Evolutionary conservation across 352 stramenopile species (phyloP), one percentile per base, ranked within the genome.

Genomic region (Albugo candida): DNA sequence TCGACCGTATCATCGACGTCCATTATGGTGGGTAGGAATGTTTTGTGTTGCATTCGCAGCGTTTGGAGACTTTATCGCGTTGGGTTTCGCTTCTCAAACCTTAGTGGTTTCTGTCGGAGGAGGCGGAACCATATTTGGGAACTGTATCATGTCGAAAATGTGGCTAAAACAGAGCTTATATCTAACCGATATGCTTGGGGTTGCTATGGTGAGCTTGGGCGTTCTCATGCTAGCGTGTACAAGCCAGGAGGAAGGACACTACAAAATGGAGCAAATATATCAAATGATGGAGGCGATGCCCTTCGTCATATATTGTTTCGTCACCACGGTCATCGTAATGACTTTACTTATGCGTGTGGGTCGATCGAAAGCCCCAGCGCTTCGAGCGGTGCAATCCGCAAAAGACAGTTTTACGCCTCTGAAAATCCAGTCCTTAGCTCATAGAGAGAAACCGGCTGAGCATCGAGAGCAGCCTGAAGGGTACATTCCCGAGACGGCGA

Each of bases 11-110:
- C 65, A 72, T 36, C 49, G 64, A 59, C 81, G 82, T 4, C 82
- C 82, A 14, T 54, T 93, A 35, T 94, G 82, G 82, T 87, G 78
- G 73, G 63, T 93, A 36, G 82, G 82, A 17, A 85, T 94, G 68
- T 48, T 88, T 20, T 81, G 74, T 55, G 76, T 94, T n/a, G 70
- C 93, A 21, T 51, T 63, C 5, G 82, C 75, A 34, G 83, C 70
- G 21, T 54, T 94, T 0, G 77, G 77, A n/a, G 82, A 94, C 58
- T 91, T 94, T 44, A 55, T 83, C 27, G 81, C 81, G 20, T 59
- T 94, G 5, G 81, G 70, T 2, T 93, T 94, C 51, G 81, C 81
- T n/a, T 64, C 82, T 18, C 82, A 93, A 63, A 83, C 78, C 48
- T 71, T 89, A 27, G 78, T 87, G 45, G 74, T 76, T 20, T 87